phyloP scores from a whole-genome alignment of 73 alveolate genomes.

The Durusdinium trenchii region DNA sequence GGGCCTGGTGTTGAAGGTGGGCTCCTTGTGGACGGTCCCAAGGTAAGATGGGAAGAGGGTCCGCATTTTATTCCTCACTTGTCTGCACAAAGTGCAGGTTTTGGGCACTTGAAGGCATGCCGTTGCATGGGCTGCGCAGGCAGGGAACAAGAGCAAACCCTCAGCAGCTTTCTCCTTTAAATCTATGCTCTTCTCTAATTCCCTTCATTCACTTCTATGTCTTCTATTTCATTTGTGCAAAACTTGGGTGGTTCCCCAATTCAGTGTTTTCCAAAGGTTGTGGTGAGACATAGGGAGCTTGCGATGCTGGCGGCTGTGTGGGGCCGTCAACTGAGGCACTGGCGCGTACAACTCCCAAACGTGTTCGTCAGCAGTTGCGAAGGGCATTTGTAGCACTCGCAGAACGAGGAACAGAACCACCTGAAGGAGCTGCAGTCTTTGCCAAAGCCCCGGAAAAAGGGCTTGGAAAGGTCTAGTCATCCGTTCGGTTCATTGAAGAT shows the following conservation, averaged over 20 bases:
- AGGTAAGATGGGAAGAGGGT: conserved; percentile 66
- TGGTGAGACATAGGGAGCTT: background rate
- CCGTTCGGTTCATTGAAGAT: too few species aligned
- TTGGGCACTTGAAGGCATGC: too few species aligned
- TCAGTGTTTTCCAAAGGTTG: too few species aligned
- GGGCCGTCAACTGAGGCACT: background rate
- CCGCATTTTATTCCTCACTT: conserved; percentile 68
- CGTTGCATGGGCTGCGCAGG: background rate
- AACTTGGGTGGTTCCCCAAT: too few species aligned
- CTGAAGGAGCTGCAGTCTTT: too few species aligned
- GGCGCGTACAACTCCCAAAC: conserved; percentile 88
- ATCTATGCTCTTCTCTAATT: too few species aligned
- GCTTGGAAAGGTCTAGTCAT: too few species aligned
- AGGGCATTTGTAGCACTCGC: conserved; percentile 73
- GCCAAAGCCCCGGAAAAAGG: too few species aligned
- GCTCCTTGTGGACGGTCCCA: conserved; percentile 64
- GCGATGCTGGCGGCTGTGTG: background rate
- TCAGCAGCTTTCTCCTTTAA: background rate
- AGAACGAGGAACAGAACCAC: conserved; percentile 49
- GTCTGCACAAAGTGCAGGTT: too few species aligned
- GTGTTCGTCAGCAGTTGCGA: conserved; percentile 89
- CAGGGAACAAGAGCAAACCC: background rate
- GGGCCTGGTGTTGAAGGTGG: conserved; percentile 81
- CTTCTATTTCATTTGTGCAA: too few species aligned
- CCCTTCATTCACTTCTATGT: too few species aligned